Base-by-base conservation (phyloP, 108 stramenopile genomes). In the Craspedostauros australis region DNA sequence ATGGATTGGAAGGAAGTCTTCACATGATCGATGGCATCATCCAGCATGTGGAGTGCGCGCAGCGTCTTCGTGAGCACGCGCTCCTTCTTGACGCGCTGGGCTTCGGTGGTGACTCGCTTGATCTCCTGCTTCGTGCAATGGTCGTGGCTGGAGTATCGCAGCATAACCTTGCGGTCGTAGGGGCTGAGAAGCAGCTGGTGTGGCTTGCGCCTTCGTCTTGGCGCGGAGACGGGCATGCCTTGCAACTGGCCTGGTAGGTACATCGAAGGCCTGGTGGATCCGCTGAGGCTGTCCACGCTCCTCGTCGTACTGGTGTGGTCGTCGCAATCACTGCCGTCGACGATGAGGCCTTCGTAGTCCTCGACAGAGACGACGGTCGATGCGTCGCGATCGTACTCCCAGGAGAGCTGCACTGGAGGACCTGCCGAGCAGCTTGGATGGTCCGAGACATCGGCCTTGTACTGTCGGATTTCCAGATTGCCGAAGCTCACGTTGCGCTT, bases 341-440 rank as follows among this genome's bases (percentile, higher is more conserved):
- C n/a, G n/a, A n/a, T n/a, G n/a, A n/a, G n/a, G 36, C 30, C 6
- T 41, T 76, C 69, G 49, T 65, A 67, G 9, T 58, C 48, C 39
- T 76, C 75, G 2, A 76, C 32, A 0, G 52, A n/a, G 1, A 67
- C 21, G n/a, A n/a, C n/a, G n/a, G n/a, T n/a, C 24, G 26, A 27
- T 46, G 72, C 63, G n/a, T 49, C 29, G 11, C 67, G 62, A 25
- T 76, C 53, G 39, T 79, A 76, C 1, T 71, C 52, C 83, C 83
- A 85, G 14, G 62, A 75, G 15, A 85, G 60, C 15, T 66, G 54
- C 2, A 80, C 50, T 4, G 83, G 83, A 0, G 72, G 72, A n/a
- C 83, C 83, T 39, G 28, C 62, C 0, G 73, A 72, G 18, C 73
- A 74, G 28, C 66, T 60, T 6, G 83, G 83, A 65, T 85, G 75